Base-by-base conservation (phyloP, 805 yeast species). In the Blastobotrys mokoenaii region DNA sequence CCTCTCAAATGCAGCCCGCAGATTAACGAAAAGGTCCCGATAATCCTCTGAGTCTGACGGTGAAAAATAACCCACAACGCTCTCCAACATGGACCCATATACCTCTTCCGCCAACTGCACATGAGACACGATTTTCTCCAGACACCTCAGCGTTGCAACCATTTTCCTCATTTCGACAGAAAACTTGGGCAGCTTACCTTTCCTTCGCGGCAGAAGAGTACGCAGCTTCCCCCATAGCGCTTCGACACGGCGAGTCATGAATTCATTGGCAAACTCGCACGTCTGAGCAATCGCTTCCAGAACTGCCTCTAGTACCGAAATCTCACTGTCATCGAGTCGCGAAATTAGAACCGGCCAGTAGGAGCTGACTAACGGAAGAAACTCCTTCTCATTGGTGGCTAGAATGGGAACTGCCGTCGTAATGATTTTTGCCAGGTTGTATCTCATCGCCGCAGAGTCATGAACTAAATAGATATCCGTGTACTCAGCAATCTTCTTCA, bases 401-500 rank as follows among this genome's bases (percentile, higher is more conserved):
- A 84, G 60, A 20, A 80, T 56, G 0, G 83, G 82, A 2, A 77
- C 47, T 0, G 71, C 61, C 14, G 65, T 60, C 4, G 61, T 53
- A 15, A 74, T 58, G 1, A 84, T 70, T 29, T 63, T 67, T 44
- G 89, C 59, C 4, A 87, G 71, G 48, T 77, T 80, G 2, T 73
- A 58, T 37, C 76, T 72, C 27, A 90, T 61, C 2, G 70, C 63
- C 2, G 71, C 61, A 0, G 94, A 81, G 1, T 76, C 74, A 54
- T 84, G 93, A 1, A 85, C 78, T 32, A 86, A 63, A 25, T 77
- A 69, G 47, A 85, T 67, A 44, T 84, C 83, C 5, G 90, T 82
- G 58, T 87, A 85, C 4, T 69, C 73, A 44, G 79, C 68, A 2
- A 90, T 78, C 45, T 76, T 76, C 38, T 79, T 75, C 1, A 84